Evolutionary conservation across 1,139 yeast species (phyloP).

Genomic region (Lodderomyces margitis): DNA sequence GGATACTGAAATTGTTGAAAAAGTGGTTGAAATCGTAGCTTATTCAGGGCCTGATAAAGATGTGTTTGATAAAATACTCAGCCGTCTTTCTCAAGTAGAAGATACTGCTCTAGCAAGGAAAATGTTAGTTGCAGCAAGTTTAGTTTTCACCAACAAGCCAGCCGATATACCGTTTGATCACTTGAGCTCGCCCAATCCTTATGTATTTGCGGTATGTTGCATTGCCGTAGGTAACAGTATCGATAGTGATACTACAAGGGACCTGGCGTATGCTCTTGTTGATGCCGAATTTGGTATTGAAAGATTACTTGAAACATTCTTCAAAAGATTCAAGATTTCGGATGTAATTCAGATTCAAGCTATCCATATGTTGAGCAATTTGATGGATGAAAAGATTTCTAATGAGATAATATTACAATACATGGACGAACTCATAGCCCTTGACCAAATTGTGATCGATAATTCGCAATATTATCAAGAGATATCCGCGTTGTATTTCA

Average conservation of each 20-base stretch:
- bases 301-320: conserved; percentile 21
- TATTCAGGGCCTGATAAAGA: conserved; percentile 18
- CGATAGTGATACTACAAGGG: conserved; percentile 18
- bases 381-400: conserved; percentile 21
- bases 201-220: conserved; percentile 29
- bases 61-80: conserved; percentile 12
- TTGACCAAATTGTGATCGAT: conserved; percentile 32
- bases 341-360: conserved; percentile 43
- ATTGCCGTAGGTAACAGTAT: conserved; percentile 40
- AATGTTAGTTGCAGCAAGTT: conserved; percentile 37
- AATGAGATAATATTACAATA: conserved; percentile 12
- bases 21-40: conserved; percentile 18
- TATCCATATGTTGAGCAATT: conserved; percentile 35
- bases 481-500: conserved; percentile 25
- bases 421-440: conserved; percentile 16
- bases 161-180: conserved; percentile 1
- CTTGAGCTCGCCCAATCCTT: conserved; percentile 21
- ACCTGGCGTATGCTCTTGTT: conserved; percentile 16
- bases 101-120: conserved; percentile 22
- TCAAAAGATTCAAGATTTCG: conserved; percentile 21
- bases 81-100: conserved; percentile 8
- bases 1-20: conserved; percentile 16
- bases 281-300: conserved; percentile 13
- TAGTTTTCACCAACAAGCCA: conserved; percentile 9
- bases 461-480: conserved; percentile 39